Evolutionary conservation across 1,284 basidiomycete genomes (phyloP).

Genomic region (Rhodotorula sp.): DNA sequence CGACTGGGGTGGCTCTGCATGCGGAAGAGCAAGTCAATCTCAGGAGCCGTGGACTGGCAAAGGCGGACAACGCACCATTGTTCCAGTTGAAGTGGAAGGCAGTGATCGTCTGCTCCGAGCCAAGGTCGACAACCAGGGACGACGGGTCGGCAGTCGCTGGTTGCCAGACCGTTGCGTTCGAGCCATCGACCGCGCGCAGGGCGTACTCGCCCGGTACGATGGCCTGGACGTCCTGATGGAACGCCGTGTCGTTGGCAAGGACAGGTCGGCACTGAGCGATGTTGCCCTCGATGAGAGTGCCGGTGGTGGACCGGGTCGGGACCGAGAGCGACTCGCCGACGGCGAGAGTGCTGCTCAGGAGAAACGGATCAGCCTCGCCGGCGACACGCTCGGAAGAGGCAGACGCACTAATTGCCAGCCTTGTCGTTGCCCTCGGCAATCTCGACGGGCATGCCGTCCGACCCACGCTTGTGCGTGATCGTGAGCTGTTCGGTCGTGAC

Average conservation of each 20-base stretch:
- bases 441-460: conserved; percentile 29
- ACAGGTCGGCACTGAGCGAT: conserved; percentile 41
- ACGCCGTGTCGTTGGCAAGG: conserved; percentile 26
- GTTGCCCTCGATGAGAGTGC: conserved; percentile 38
- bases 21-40: background rate
- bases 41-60: background rate
- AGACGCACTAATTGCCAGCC: conserved; percentile 35
- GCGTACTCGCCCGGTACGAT: conserved; percentile 43
- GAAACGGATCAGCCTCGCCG: background rate
- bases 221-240: conserved; percentile 13
- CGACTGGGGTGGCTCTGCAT: conserved; percentile 21
- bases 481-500: conserved; percentile 32
- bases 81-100: conserved; percentile 39
- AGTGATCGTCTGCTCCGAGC: conserved; percentile 9
- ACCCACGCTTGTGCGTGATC: conserved; percentile 18
- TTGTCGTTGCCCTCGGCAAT: conserved; percentile 26
- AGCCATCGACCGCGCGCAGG: conserved; percentile 45
- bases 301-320: conserved; percentile 21
- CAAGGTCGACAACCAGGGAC: conserved; percentile 26
- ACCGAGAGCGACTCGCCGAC: conserved; percentile 21
- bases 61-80: conserved; percentile 10
- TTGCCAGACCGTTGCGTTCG: conserved; percentile 42
- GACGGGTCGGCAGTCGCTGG: conserved; percentile 19
- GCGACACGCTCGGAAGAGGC: background rate
- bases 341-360: conserved; percentile 17